These are phyloP conservation scores for Tetrastigma voinierianum DNA, from an alignment of 164 flowering plant genomes.

Conservation along the genomic window DNA sequence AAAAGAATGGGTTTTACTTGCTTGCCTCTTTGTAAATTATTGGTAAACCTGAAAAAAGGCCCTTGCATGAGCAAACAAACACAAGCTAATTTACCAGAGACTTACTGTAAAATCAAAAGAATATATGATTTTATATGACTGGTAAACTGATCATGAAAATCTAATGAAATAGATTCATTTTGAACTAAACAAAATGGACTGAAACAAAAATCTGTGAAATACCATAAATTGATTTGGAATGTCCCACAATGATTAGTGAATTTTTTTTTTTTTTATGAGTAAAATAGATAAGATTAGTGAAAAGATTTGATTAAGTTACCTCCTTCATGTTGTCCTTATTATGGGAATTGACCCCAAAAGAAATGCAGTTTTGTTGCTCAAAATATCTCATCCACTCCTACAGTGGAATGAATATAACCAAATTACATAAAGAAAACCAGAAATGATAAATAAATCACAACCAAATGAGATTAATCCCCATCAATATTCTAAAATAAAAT, in stretches of 20 bases:
- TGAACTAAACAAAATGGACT: background rate
- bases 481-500: background rate
- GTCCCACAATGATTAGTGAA: background rate
- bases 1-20: too few relatives aligned
- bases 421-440: too few relatives aligned
- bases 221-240: background rate
- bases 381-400: conserved; percentile 70
- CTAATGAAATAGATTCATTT: background rate
- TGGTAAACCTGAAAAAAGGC: too few relatives aligned
- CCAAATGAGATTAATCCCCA: background rate
- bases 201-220: background rate
- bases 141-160: background rate
- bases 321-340: conserved; percentile 63
- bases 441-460: too few relatives aligned
- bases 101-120: background rate
- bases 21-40: too few relatives aligned
- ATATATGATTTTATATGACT: background rate
- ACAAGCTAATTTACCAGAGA: background rate
- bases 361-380: conserved; percentile 35
- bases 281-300: too few relatives aligned
- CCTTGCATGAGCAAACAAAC: too few relatives aligned
- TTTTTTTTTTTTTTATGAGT: too few relatives aligned
- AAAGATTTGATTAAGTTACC: conserved; percentile 31
- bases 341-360: conserved; percentile 74
- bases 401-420: background rate